Evolutionary conservation across 2,329 filamentous ascomycete species (phyloP).

Genomic region (Paecilomyces niveus): DNA sequence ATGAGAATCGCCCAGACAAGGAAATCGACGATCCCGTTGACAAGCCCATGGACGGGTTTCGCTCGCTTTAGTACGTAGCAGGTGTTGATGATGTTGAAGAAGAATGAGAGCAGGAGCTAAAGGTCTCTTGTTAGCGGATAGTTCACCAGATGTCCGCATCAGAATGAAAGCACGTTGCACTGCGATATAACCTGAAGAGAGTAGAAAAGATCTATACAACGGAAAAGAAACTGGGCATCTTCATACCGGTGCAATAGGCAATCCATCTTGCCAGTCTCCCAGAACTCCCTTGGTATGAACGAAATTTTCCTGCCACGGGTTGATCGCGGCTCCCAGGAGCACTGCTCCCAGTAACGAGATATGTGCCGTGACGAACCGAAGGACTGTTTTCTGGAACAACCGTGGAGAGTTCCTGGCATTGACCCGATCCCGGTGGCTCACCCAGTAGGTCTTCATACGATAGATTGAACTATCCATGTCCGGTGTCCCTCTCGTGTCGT

Average conservation of each 20-base stretch:
- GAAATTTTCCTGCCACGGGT: conserved; percentile 20
- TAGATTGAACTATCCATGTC: not conserved
- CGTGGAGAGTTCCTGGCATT: conserved; percentile 3
- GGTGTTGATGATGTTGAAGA: conserved; percentile 14
- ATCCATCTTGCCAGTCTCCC: conserved; percentile 25
- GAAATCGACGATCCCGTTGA: conserved; percentile 8
- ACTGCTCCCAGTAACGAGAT: conserved; percentile 17
- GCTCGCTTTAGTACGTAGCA: conserved; percentile 7
- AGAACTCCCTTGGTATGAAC: conserved; percentile 16
- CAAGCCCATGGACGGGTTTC: conserved; percentile 1
- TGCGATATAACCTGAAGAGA: not conserved
- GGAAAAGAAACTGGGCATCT: not conserved
- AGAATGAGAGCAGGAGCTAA: conserved; percentile 12
- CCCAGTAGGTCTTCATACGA: conserved; percentile 5
- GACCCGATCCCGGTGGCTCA: conserved; percentile 2
- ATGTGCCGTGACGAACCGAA: conserved; percentile 13
- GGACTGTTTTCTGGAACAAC: conserved; percentile 9
- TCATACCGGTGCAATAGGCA: conserved; percentile 20
- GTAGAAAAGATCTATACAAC: not conserved
- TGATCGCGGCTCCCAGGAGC: conserved; percentile 20
- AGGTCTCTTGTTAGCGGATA: not conserved
- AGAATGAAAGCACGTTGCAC: not conserved
- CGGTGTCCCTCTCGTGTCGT: not conserved
- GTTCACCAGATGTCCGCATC: not conserved
- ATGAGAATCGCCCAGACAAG: conserved; percentile 11